Conservation (phyloP, 257 asterid species). For the Penstemon davidsonii region DNA sequence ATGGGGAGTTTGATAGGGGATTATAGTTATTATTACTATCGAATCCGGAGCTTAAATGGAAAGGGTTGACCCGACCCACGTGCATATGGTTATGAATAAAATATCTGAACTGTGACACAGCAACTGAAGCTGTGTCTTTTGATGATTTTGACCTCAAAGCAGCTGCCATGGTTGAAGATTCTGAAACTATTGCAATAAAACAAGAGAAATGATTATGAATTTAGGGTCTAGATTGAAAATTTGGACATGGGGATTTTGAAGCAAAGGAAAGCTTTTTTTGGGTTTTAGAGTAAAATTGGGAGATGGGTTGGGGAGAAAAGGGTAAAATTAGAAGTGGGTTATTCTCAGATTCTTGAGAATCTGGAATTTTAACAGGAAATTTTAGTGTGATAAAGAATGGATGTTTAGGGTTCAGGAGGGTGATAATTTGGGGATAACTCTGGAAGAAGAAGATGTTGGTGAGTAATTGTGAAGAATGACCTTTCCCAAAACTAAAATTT, state of each 20-base stretch:
- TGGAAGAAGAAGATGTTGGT: background rate
- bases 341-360: slow-evolving; percentile 20
- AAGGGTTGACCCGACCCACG: slow-evolving; percentile 53
- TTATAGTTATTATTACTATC: slow-evolving; percentile 29
- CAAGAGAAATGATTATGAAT: background rate
- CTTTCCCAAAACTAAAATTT: no score
- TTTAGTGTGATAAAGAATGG: slow-evolving; percentile 28
- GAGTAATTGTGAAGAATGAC: no score
- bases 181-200: slow-evolving; percentile 17
- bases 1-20: slow-evolving; percentile 43
- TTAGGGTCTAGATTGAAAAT: background rate
- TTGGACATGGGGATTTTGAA: no score
- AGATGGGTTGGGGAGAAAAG: slow-evolving; percentile 24
- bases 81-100: slow-evolving; percentile 58
- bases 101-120: slow-evolving; percentile 72
- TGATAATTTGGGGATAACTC: slow-evolving; percentile 11
- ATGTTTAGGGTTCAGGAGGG: slow-evolving; percentile 31
- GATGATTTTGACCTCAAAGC: slow-evolving; percentile 85
- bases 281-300: slow-evolving; percentile 22
- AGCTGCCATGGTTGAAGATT: slow-evolving; percentile 68
- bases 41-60: slow-evolving; percentile 50
- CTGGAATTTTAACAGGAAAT: background rate
- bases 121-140: slow-evolving; percentile 58
- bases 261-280: slow-evolving; percentile 14
- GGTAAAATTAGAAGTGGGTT: slow-evolving; percentile 7